These are phyloP conservation scores for Fistulinella staudtii DNA, from an alignment of 1,284 basidiomycete genomes.

Conservation along the genomic window DNA sequence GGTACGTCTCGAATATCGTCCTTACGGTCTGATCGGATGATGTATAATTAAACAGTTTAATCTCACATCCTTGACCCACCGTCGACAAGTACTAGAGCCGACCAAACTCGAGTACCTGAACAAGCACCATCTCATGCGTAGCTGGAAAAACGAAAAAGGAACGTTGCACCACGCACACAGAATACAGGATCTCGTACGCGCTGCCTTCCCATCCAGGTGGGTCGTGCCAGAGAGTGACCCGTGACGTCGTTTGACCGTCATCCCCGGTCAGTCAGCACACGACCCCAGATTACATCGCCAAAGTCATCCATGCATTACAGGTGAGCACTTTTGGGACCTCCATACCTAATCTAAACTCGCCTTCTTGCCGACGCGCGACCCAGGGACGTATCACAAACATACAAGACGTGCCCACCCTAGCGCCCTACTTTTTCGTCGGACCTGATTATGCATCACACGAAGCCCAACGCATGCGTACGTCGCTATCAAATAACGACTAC, in stretches of 20 bases:
- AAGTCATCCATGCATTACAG: conserved; percentile 55
- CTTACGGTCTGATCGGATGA: not conserved
- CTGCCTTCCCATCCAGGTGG: conserved; percentile 39
- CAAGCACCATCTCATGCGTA: conserved; percentile 65
- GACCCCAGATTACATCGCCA: conserved; percentile 50
- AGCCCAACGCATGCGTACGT: conserved; percentile 52
- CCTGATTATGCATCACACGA: conserved; percentile 57
- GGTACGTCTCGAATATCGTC: conserved; percentile 35
- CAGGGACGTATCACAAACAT: conserved; percentile 71
- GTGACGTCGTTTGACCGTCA: not conserved
- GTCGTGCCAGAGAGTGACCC: not conserved
- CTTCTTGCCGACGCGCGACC: too few relatives aligned
- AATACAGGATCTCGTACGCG: conserved; percentile 44
- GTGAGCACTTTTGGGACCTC: conserved; percentile 29
- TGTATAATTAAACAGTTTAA: conserved; percentile 53
- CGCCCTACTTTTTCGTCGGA: conserved; percentile 73
- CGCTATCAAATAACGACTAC: conserved; percentile 40
- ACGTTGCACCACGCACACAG: conserved; percentile 46
- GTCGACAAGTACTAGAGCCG: conserved; percentile 69
- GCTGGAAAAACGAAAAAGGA: conserved; percentile 42
- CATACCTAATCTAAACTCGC: not conserved
- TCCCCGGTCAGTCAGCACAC: conserved; percentile 43
- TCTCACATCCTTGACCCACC: conserved; percentile 65
- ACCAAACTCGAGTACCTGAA: conserved; percentile 75
- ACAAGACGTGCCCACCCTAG: conserved; percentile 61